These are phyloP conservation scores for Psilocybe cyanescens DNA, from an alignment of 768 basidiomycete species.

Conservation along the genomic window DNA sequence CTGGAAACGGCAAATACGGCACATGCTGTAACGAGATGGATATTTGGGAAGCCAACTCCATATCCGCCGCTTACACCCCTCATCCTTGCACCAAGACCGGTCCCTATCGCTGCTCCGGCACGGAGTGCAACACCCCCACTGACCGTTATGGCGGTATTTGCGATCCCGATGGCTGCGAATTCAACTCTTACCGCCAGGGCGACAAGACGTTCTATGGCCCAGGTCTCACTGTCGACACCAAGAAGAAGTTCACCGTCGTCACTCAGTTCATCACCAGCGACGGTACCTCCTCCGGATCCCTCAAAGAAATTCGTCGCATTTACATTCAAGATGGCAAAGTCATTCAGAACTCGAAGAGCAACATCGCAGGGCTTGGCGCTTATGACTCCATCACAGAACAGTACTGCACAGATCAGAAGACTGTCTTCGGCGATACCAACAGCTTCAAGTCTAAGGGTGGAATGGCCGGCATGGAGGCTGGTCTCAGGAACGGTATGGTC, in stretches of 20 bases:
- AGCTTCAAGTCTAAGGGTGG: constrained; percentile 23
- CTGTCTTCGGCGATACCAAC: constrained; percentile 21
- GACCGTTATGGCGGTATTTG: constrained; percentile 20
- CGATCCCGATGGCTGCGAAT: constrained; percentile 27
- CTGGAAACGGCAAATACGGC: constrained; percentile 22
- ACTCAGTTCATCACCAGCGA: constrained; percentile 26
- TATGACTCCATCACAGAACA: constrained; percentile 20
- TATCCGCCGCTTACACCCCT: constrained; percentile 25
- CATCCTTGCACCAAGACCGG: constrained; percentile 23
- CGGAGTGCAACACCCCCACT: constrained; percentile 13
- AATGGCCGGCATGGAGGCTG: constrained; percentile 20
- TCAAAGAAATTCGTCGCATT: constrained; percentile 24
- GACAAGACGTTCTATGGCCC: constrained; percentile 24
- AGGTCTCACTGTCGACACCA: constrained; percentile 25
- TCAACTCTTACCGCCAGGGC: constrained; percentile 27
- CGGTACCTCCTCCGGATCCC: constrained; percentile 23
- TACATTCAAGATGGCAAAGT: constrained; percentile 25
- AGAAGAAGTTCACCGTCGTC: constrained; percentile 27
- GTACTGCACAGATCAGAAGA: constrained; percentile 20
- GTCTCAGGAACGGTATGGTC: constrained; percentile 36
- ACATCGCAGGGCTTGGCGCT: constrained; percentile 18
- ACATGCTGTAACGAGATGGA: constrained; percentile 29
- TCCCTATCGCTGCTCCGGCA: constrained; percentile 21
- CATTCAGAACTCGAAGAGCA: constrained; percentile 23
- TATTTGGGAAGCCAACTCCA: constrained; percentile 29